Conservation (phyloP, 768 basidiomycete genomes). For the Epithele typhae region DNA sequence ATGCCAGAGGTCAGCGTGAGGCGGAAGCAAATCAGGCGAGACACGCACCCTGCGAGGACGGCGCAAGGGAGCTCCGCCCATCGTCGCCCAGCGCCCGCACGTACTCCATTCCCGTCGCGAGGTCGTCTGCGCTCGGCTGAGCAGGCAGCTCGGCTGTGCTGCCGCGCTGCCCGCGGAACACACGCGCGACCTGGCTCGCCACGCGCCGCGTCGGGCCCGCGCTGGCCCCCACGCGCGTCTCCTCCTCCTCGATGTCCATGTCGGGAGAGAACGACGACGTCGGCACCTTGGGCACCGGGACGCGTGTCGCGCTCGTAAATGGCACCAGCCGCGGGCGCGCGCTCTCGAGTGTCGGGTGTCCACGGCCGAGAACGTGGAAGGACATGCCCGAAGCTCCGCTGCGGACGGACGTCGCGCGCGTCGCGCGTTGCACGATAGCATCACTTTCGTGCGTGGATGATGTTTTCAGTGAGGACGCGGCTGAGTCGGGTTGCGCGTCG, state of each 20-base stretch:
- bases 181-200: constrained; percentile 62
- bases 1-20: not conserved
- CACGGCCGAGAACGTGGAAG: constrained; percentile 23
- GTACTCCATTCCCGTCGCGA: constrained; percentile 66
- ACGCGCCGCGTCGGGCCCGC: constrained; percentile 34
- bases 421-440: constrained; percentile 43
- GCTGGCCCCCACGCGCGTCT: constrained; percentile 5
- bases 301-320: constrained; percentile 64
- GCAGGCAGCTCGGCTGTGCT: constrained; percentile 9
- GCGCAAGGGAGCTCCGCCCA: constrained; percentile 13
- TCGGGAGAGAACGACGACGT: constrained; percentile 19
- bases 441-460: constrained; percentile 37
- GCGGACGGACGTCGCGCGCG: constrained; percentile 50
- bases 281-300: constrained; percentile 53
- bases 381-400: constrained; percentile 39
- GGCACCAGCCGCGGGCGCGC: constrained; percentile 62
- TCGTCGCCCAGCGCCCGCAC: constrained; percentile 66
- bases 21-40: constrained; percentile 20
- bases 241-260: not conserved
- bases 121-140: constrained; percentile 52
- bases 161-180: constrained; percentile 36
- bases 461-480: constrained; percentile 27
- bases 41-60: constrained; percentile 20
- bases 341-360: not conserved
- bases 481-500: not conserved